These are phyloP conservation scores for Karstenula rhodostoma DNA, from an alignment of 2,329 filamentous ascomycete genomes.

Conservation along the genomic window DNA sequence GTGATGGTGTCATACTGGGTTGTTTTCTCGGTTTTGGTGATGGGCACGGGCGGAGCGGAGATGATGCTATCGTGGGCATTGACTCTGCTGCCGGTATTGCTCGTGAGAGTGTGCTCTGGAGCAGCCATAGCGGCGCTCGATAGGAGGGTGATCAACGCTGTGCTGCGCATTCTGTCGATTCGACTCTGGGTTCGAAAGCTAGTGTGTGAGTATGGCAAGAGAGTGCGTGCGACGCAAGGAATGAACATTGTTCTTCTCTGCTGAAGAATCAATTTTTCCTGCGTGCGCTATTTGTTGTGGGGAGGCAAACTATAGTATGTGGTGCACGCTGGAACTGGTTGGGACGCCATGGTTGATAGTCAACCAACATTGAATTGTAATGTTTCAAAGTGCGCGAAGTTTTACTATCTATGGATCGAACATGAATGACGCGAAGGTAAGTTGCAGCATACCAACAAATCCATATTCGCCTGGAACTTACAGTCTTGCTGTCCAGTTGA, in stretches of 20 bases:
- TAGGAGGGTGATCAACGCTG: not conserved
- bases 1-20: not conserved
- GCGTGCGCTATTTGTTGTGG: not conserved
- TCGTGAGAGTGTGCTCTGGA: not conserved
- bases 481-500: constrained; percentile 14
- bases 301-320: not conserved
- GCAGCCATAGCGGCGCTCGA: not conserved
- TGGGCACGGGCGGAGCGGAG: not conserved
- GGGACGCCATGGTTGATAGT: not conserved
- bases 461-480: not conserved
- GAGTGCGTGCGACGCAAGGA: not conserved
- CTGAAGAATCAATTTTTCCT: not conserved
- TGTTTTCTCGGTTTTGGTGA: not conserved
- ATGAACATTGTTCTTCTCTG: not conserved
- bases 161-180: not conserved
- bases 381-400: not conserved
- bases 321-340: not conserved
- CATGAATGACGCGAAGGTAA: not conserved
- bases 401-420: not conserved
- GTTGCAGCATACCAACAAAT: not conserved
- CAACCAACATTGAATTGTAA: not conserved
- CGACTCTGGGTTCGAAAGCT: not conserved
- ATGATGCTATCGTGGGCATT: not conserved
- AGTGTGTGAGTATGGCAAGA: not conserved
- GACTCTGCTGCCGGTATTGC: not conserved